phyloP scores from a whole-genome alignment of 2,329 filamentous ascomycete genomes.

The Cercospora brassicicola region DNA sequence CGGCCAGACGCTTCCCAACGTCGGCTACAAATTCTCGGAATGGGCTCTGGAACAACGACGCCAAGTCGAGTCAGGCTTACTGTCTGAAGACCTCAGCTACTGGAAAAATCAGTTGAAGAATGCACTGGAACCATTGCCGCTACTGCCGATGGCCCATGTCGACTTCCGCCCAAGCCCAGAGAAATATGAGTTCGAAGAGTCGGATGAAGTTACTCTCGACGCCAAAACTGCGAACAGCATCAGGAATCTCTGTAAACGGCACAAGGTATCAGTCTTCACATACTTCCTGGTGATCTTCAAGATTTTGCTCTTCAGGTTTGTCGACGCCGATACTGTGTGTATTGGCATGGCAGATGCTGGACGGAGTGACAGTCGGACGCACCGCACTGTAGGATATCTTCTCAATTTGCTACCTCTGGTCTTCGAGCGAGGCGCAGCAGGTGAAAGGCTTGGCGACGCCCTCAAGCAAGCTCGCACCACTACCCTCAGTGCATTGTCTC shows the following conservation, averaged over 20 bases:
- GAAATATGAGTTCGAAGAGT: background rate
- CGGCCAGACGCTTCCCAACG: background rate
- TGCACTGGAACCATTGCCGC: constrained; percentile 23
- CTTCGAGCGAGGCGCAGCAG: background rate
- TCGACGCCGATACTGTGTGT: background rate
- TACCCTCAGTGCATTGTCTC: background rate
- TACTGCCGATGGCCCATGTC: constrained; percentile 29
- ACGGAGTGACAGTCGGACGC: background rate
- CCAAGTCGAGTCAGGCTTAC: background rate
- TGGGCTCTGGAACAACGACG: background rate
- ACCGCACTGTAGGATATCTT: background rate
- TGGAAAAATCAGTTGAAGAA: background rate
- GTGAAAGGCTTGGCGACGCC: background rate
- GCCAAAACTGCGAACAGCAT: background rate
- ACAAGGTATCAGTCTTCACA: background rate
- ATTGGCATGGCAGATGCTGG: background rate
- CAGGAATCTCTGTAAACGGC: background rate
- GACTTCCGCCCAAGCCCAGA: constrained; percentile 16
- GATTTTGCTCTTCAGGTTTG: background rate
- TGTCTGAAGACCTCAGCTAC: background rate
- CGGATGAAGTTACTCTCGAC: background rate
- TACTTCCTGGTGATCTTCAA: background rate
- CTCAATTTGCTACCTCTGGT: background rate
- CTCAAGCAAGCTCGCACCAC: background rate
- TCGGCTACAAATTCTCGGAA: background rate